These are phyloP conservation scores for Phaffia rhodozyma DNA, from an alignment of 1,284 basidiomycete genomes.

Conservation along the genomic window DNA sequence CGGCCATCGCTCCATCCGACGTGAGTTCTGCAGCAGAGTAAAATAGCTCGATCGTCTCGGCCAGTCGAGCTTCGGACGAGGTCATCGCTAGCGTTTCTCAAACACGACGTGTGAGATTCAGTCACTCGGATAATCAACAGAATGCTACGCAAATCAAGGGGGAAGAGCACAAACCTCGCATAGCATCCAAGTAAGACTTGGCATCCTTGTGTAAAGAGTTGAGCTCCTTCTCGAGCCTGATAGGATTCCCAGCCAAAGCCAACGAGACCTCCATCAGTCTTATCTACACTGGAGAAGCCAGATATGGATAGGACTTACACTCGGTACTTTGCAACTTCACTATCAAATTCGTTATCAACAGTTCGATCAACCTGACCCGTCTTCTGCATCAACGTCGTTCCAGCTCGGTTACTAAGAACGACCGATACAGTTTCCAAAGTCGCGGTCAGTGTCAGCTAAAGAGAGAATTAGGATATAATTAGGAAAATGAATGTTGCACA, in stretches of 20 bases:
- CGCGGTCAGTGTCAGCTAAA: too few relatives aligned
- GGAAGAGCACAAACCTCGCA: constrained; percentile 52
- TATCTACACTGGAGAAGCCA: not conserved
- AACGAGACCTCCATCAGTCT: not conserved
- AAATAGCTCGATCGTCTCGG: constrained; percentile 87
- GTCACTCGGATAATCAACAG: not conserved
- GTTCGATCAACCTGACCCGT: constrained; percentile 95
- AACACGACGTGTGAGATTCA: not conserved
- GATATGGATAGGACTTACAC: constrained; percentile 45
- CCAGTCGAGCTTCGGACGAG: constrained; percentile 80
- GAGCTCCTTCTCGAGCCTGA: constrained; percentile 86
- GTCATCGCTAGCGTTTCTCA: constrained; percentile 58
- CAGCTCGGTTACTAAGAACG: constrained; percentile 53
- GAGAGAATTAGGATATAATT: too few relatives aligned
- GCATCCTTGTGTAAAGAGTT: constrained; percentile 85
- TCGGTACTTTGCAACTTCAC: constrained; percentile 83
- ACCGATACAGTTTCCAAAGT: too few relatives aligned
- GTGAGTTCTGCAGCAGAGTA: constrained; percentile 72
- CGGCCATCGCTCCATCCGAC: constrained; percentile 90
- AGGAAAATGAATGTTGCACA: too few relatives aligned
- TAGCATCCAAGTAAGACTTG: constrained; percentile 88
- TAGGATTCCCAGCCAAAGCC: constrained; percentile 4
- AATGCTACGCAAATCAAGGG: not conserved
- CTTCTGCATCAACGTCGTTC: constrained; percentile 89
- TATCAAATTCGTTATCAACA: constrained; percentile 82